Percentiles rank a stretch among this genome's conserved stretches.
phyloP scores from a whole-genome alignment of 495 filamentous ascomycete genomes.

The Neurospora sp. region DNA sequence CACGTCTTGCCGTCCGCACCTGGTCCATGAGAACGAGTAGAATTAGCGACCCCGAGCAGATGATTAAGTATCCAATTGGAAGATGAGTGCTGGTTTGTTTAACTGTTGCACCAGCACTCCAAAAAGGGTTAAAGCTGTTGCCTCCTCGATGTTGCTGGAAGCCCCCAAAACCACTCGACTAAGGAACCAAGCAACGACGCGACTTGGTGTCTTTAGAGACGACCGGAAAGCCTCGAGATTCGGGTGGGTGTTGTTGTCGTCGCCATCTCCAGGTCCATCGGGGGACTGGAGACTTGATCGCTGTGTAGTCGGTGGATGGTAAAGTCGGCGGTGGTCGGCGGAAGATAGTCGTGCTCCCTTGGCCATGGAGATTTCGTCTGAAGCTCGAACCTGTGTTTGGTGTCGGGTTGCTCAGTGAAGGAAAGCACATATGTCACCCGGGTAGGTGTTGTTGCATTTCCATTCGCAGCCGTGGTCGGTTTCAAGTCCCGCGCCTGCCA shows the following conservation, averaged over 20 bases:
- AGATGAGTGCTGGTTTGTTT: neutral
- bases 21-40: slow-evolving; percentile 24
- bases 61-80: neutral
- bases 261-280: neutral
- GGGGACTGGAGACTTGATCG: neutral
- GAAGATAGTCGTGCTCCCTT: neutral
- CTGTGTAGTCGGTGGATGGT: neutral
- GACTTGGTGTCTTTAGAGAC: neutral
- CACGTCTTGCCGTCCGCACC: slow-evolving; percentile 24
- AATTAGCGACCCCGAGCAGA: neutral
- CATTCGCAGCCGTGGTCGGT: neutral
- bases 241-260: neutral
- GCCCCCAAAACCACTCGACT: neutral
- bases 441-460: neutral
- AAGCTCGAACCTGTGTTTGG: neutral
- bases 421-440: neutral
- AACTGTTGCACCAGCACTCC: neutral
- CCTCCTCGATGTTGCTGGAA: neutral
- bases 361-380: neutral
- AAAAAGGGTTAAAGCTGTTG: slow-evolving; percentile 3
- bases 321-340: neutral
- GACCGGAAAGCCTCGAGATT: neutral
- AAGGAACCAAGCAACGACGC: neutral
- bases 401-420: neutral
- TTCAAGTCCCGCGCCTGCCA: neutral